A percentile compares a stretch with the other conserved stretches of the same genome.
Evolutionary conservation across 2,329 filamentous ascomycete genomes (phyloP).

Genomic region (Trichophaea hybrida): DNA sequence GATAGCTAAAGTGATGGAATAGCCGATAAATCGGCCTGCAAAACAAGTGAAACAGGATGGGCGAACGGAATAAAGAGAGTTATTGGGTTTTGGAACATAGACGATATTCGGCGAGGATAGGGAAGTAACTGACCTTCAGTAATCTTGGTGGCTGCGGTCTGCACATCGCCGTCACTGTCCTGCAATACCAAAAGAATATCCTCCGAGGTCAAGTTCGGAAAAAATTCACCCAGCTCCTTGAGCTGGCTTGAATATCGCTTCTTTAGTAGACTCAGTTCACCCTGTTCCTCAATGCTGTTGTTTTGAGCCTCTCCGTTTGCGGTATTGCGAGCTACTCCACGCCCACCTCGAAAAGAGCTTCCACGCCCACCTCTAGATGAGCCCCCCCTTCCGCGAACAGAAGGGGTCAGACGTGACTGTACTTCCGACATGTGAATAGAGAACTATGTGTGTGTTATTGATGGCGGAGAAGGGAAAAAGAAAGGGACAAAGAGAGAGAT

Average conservation of each 20-base stretch:
- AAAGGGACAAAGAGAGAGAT: conserved; percentile 19
- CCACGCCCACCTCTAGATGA: conserved; percentile 73
- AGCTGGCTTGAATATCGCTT: conserved; percentile 73
- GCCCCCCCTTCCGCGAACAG: conserved; percentile 75
- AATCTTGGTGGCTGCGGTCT: conserved; percentile 61
- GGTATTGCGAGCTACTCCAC: conserved; percentile 43
- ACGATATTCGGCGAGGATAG: background rate
- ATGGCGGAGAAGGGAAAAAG: conserved; percentile 25
- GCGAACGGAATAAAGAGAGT: background rate
- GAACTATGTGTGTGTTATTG: conserved; percentile 21
- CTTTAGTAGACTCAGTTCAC: conserved; percentile 83
- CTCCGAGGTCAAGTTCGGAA: conserved; percentile 88
- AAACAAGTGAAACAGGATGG: background rate
- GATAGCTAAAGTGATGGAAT: background rate
- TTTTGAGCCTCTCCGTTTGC: conserved; percentile 47
- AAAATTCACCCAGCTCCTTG: conserved; percentile 75
- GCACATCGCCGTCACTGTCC: conserved; percentile 69
- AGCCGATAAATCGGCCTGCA: background rate
- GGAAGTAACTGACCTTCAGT: conserved; percentile 48
- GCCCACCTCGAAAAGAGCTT: conserved; percentile 50
- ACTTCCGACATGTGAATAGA: conserved; percentile 71
- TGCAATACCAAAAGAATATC: conserved; percentile 86
- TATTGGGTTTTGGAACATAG: background rate
- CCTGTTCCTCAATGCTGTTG: conserved; percentile 59
- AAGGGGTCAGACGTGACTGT: conserved; percentile 59